Evolutionary conservation across 805 yeast species (phyloP).

Genomic region (Metschnikowia proteae): DNA sequence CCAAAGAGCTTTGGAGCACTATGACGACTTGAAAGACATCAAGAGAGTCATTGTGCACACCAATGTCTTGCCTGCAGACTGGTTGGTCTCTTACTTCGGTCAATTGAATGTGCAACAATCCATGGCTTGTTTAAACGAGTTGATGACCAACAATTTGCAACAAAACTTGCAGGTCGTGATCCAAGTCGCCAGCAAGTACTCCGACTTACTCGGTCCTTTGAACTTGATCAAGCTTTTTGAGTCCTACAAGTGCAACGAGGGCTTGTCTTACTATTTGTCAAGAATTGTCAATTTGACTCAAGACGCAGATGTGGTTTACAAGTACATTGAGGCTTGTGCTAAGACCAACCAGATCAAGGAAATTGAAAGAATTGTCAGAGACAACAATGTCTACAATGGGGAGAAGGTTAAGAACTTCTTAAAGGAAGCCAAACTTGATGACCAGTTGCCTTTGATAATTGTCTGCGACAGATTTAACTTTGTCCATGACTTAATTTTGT

Average conservation of each 20-base stretch:
- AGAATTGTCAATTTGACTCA: constrained; percentile 91
- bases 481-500: constrained; percentile 90
- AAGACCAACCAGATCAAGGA: constrained; percentile 86
- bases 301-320: constrained; percentile 92
- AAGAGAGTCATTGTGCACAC: constrained; percentile 93
- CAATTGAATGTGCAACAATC: constrained; percentile 93
- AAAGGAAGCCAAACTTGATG: constrained; percentile 90
- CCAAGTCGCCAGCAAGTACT: constrained; percentile 94
- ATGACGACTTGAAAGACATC: constrained; percentile 90
- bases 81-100: constrained; percentile 92
- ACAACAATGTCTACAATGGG: constrained; percentile 90
- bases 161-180: constrained; percentile 90
- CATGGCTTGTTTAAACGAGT: constrained; percentile 78
- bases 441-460: constrained; percentile 92
- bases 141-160: constrained; percentile 71
- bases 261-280: constrained; percentile 88
- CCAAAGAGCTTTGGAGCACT: constrained; percentile 95
- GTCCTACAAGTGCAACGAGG: constrained; percentile 88
- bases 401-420: constrained; percentile 96
- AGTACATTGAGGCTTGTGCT: constrained; percentile 93
- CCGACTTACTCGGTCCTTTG: constrained; percentile 86
- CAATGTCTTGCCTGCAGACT: constrained; percentile 78
- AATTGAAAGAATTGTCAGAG: constrained; percentile 93
- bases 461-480: constrained; percentile 91
- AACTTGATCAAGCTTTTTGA: constrained; percentile 87